phyloP scores from a whole-genome alignment of 768 basidiomycete species.

The Boletellus sp. region DNA sequence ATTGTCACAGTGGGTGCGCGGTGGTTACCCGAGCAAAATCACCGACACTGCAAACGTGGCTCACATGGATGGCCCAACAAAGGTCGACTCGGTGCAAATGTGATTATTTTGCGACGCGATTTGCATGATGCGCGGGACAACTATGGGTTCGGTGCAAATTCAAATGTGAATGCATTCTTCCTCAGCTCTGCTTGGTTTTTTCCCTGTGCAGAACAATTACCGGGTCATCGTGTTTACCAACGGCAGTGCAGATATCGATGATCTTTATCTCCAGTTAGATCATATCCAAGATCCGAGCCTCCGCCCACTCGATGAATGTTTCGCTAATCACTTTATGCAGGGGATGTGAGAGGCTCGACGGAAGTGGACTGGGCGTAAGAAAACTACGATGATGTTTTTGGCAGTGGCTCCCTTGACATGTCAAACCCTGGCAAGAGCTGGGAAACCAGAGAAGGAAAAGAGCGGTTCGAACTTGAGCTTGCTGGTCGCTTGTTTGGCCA shows the following conservation, averaged over 20 bases:
- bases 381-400: slow-evolving; percentile 12
- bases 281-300: slow-evolving; percentile 29
- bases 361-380: slow-evolving; percentile 28
- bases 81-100: slow-evolving; percentile 27
- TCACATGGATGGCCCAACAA: slow-evolving; percentile 10
- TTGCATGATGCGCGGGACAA: slow-evolving; percentile 24
- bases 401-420: neutral
- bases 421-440: neutral
- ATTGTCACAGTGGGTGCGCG: neutral
- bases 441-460: neutral
- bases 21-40: neutral
- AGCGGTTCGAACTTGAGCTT: neutral
- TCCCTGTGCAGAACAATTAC: slow-evolving; percentile 26
- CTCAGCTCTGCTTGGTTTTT: too few species aligned
- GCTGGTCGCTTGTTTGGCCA: neutral
- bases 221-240: slow-evolving; percentile 29
- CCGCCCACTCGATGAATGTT: slow-evolving; percentile 32
- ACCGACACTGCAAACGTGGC: neutral
- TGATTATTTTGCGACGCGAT: slow-evolving; percentile 26
- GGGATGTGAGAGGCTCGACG: slow-evolving; percentile 33
- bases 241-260: slow-evolving; percentile 26
- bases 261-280: slow-evolving; percentile 22
- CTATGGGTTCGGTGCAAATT: slow-evolving; percentile 26
- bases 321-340: slow-evolving; percentile 33
- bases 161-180: slow-evolving; percentile 21